phyloP scores from a whole-genome alignment of 2,329 filamentous ascomycete genomes.

The Harringtonia aguacate region DNA sequence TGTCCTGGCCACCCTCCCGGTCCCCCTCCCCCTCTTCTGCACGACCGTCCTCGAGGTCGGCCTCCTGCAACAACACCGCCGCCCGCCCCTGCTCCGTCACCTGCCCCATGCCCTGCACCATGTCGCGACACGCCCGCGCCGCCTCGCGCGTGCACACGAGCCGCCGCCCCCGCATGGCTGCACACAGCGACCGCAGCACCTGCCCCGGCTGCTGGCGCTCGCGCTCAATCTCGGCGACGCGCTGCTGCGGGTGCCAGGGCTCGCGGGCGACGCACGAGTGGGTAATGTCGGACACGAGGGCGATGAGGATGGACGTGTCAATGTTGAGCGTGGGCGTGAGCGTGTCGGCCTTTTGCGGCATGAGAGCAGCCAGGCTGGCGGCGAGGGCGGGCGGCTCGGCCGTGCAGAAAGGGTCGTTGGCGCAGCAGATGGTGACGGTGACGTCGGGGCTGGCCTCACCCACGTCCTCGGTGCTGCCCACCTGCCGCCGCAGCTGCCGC shows the following conservation, averaged over 20 bases:
- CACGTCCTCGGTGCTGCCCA: too few species aligned
- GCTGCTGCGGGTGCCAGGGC: conserved; percentile 40
- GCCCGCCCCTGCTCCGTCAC: conserved; percentile 49
- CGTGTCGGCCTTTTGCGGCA: conserved; percentile 13
- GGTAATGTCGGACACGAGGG: conserved; percentile 63
- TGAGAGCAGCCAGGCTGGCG: conserved; percentile 12
- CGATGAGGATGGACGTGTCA: conserved; percentile 61
- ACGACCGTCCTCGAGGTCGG: background rate
- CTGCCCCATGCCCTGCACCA: conserved; percentile 54
- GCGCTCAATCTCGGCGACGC: conserved; percentile 53
- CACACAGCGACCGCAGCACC: conserved; percentile 44
- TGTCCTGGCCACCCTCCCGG: conserved; percentile 7
- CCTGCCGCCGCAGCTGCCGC: conserved; percentile 10
- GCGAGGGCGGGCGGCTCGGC: conserved; percentile 11
- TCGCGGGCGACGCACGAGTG: conserved; percentile 32
- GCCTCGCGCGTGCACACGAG: conserved; percentile 60
- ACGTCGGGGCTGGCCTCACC: conserved; percentile 13
- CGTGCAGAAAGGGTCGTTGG: conserved; percentile 14
- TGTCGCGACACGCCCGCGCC: conserved; percentile 53
- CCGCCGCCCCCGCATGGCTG: conserved; percentile 40
- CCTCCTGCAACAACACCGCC: conserved; percentile 31
- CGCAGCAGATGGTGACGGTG: conserved; percentile 15
- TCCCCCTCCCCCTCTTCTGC: background rate
- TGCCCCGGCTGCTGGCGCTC: conserved; percentile 52
- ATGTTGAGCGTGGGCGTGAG: conserved; percentile 38